A percentile compares a stretch with the other conserved stretches of the same genome.
Conservation (phyloP, 306 rosid species). For the Ochetophila trinervis region DNA sequence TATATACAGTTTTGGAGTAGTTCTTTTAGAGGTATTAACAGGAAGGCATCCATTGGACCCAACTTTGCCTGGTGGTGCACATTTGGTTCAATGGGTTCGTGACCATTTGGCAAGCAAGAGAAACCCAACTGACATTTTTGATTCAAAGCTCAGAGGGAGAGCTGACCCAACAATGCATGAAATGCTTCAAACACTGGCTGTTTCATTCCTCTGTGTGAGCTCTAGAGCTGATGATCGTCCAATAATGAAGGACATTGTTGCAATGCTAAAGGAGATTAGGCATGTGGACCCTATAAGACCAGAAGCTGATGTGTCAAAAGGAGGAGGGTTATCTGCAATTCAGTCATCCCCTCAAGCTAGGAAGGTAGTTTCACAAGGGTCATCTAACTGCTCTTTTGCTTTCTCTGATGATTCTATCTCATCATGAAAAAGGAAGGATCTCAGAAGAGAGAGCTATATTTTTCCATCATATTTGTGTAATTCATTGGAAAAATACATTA, state of each 20-base stretch:
- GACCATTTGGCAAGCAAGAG: constrained; percentile 54
- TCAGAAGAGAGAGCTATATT: not conserved
- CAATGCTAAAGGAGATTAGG: constrained; percentile 73
- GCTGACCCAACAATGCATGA: constrained; percentile 63
- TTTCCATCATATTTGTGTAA: not conserved
- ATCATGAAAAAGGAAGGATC: not conserved
- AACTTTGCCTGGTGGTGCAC: constrained; percentile 59
- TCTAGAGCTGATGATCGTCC: constrained; percentile 59
- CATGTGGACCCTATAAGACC: constrained; percentile 39
- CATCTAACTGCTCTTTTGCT: constrained; percentile 65
- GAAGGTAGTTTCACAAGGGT: constrained; percentile 50
- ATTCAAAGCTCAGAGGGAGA: constrained; percentile 60
- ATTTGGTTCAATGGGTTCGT: constrained; percentile 78
- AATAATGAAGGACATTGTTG: constrained; percentile 69
- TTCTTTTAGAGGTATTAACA: constrained; percentile 73
- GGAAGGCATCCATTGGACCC: constrained; percentile 94
- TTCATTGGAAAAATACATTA: constrained; percentile 12
- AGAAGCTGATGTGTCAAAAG: constrained; percentile 38
- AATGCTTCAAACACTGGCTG: constrained; percentile 74
- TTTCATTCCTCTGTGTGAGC: constrained; percentile 61
- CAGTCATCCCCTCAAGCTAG: constrained; percentile 51
- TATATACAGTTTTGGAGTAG: constrained; percentile 83
- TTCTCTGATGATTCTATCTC: constrained; percentile 69
- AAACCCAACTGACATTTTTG: constrained; percentile 59
- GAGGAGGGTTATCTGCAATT: constrained; percentile 31